A percentile compares a stretch with the other conserved stretches of the same genome.
These are phyloP conservation scores for Grigorovia jiainica DNA, from an alignment of 805 yeast genomes.

Conservation along the genomic window DNA sequence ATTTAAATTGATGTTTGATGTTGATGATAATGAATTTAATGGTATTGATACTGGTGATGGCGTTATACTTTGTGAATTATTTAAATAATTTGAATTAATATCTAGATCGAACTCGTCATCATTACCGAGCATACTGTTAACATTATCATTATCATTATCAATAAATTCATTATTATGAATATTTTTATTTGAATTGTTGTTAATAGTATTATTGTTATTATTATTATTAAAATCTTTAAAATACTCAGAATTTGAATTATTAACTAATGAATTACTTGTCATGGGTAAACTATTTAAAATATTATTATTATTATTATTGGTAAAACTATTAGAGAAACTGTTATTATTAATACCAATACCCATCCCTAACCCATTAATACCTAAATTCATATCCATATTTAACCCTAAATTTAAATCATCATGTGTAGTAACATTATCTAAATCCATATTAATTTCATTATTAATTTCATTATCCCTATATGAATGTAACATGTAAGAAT, in stretches of 20 bases:
- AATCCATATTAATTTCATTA: background rate
- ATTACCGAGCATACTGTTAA: background rate
- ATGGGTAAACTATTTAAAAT: background rate
- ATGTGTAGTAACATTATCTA: background rate
- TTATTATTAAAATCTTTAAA: background rate
- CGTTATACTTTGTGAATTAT: background rate
- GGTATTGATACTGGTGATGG: background rate
- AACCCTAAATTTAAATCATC: background rate
- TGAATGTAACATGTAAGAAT: background rate
- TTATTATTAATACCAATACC: background rate
- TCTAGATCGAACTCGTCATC: slow-evolving; percentile 1
- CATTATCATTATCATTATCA: background rate
- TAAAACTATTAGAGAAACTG: background rate
- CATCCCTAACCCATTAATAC: no score
- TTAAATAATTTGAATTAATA: background rate
- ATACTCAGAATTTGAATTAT: slow-evolving; percentile 1
- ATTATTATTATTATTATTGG: background rate
- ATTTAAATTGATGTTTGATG: background rate
- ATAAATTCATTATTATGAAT: background rate
- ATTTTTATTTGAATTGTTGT: background rate
- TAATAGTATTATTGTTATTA: background rate
- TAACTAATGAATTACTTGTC: background rate
- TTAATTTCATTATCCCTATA: background rate
- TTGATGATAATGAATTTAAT: background rate
- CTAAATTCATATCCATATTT: background rate